Base-by-base conservation (phyloP, 306 rosid species). In the Lathyrus aphaca region DNA sequence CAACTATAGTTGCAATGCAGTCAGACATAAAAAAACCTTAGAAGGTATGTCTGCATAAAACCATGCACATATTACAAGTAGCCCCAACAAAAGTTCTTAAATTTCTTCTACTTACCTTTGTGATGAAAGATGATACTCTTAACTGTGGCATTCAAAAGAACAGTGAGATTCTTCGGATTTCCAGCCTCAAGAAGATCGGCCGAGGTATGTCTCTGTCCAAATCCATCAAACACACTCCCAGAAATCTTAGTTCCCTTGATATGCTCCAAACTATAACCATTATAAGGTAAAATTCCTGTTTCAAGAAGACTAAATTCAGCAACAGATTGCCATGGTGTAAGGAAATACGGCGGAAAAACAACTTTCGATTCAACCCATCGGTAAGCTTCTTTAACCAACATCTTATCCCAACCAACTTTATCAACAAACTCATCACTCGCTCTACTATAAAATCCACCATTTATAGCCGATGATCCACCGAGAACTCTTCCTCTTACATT, bases 401-500 rank as follows among this genome's bases (percentile, higher is more conserved):
- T 71, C 57, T 74, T 77, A 70, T 88, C 86, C 92, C 87, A 88
- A 27, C 87, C 92, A 30, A 71, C 84, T 69, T 81, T 83, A 10
- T 61, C 3, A 2, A 81, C 81, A 83, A 71, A 91, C n/a, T 74
- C 81, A 44, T 81, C 79, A 73, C 95, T 88, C 57, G 92, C 90
- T 84, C 97, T 81, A 48, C 95, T 91, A 25, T 88, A 91, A 56
- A 91, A 77, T 0, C 92, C 92, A 0, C 88, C 88, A 74, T 91
- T 91, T 78, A 91, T 80, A 43, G 92, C 90, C 5, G 92, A 88
- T 65, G 88, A 88, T 8, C 95, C 95, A 4, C 95, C 97, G 15
- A 86, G 90, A 64, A 88, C 97, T 82, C 97, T 82, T 66, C 97
- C 95, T 81, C 95, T 72, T 5, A 70, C 82, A 76, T 83, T 91